Evolutionary conservation across 2,329 filamentous ascomycete genomes (phyloP).

Genomic region (Colletotrichum camelliae): DNA sequence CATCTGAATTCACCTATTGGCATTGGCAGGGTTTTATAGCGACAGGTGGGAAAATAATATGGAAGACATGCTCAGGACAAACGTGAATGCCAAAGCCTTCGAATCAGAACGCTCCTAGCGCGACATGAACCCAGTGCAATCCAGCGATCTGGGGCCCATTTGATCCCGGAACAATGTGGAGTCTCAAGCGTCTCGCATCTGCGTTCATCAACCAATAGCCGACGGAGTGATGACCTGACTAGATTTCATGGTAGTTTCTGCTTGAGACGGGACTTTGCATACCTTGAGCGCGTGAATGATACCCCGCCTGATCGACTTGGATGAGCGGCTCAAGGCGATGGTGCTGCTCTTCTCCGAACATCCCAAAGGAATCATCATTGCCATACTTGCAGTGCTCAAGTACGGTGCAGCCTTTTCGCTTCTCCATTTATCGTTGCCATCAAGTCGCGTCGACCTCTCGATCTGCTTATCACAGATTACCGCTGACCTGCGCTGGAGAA

Average conservation of each 20-base stretch:
- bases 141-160: too few relatives aligned
- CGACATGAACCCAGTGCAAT: not conserved
- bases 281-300: conserved; percentile 16
- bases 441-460: not conserved
- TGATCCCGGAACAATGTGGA: not conserved
- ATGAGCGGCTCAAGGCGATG: not conserved
- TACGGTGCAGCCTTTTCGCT: conserved; percentile 13
- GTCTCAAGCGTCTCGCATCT: not conserved
- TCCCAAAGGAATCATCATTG: conserved; percentile 6
- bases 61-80: not conserved
- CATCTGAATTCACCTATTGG: not conserved
- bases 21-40: not conserved
- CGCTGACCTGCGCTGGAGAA: not conserved
- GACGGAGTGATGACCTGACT: not conserved
- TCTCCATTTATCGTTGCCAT: not conserved
- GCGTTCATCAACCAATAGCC: not conserved
- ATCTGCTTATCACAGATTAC: not conserved
- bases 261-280: not conserved
- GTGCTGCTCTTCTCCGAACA: conserved; percentile 22
- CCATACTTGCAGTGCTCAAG: conserved; percentile 18
- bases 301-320: not conserved
- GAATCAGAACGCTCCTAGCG: not conserved
- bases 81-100: not conserved
- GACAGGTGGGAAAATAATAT: not conserved
- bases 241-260: not conserved